Conservation (phyloP, 805 yeast species). For the Metschnikowia matae region DNA sequence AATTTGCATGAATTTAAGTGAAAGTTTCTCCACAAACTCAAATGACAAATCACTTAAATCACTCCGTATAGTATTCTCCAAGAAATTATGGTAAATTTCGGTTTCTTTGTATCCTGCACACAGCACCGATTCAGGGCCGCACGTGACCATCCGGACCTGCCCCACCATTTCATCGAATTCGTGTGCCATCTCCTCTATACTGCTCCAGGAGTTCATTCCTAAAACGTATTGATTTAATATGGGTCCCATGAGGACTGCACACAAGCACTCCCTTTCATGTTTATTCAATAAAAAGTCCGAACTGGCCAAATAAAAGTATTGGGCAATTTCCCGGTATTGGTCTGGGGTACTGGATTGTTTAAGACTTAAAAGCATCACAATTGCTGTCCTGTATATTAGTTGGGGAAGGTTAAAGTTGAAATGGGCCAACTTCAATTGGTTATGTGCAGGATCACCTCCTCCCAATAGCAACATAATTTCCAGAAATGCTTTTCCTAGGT, state of each 20-base stretch:
- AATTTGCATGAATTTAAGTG: conserved; percentile 1
- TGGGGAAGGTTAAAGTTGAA: conserved; percentile 16
- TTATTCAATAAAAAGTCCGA: conserved; percentile 29
- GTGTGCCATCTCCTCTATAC: neutral
- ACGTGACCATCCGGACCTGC: conserved; percentile 3
- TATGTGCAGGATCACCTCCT: neutral
- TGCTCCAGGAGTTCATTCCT: neutral
- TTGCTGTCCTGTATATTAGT: conserved; percentile 15
- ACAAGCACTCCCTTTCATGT: conserved; percentile 12
- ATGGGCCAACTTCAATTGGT: conserved; percentile 22
- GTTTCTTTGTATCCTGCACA: conserved; percentile 9
- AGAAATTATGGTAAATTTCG: conserved; percentile 22
- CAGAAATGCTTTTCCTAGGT: neutral
- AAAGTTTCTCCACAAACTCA: conserved; percentile 1
- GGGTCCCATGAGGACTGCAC: conserved; percentile 14
- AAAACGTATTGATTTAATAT: conserved; percentile 15
- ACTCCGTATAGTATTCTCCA: conserved; percentile 7
- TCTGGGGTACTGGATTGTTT: neutral
- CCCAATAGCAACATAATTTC: neutral
- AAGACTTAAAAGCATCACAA: conserved; percentile 17
- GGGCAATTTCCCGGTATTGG: conserved; percentile 4
- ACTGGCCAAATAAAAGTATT: conserved; percentile 16
- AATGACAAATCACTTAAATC: neutral
- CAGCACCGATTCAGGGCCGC: conserved; percentile 10
- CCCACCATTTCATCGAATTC: conserved; percentile 1